Percentiles rank a stretch among this genome's conserved stretches.
Conservation (phyloP, 1,284 basidiomycete genomes). For the Gomphus bonarii region DNA sequence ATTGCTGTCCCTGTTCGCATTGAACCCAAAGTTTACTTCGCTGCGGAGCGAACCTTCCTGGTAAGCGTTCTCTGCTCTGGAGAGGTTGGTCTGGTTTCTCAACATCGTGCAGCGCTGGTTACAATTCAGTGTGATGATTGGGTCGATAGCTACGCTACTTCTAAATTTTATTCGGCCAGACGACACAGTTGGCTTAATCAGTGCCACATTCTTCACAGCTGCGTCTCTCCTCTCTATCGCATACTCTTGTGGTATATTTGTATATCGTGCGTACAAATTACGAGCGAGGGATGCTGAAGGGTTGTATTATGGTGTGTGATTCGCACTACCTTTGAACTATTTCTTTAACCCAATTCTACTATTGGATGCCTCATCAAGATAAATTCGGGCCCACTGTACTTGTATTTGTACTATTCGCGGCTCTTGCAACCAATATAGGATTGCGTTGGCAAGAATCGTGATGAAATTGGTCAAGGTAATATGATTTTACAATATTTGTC, state of each 20-base stretch:
- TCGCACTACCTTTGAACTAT: not conserved
- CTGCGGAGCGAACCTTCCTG: conserved; percentile 87
- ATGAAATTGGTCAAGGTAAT: not conserved
- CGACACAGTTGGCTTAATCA: conserved; percentile 73
- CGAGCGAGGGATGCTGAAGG: conserved; percentile 68
- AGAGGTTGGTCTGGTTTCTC: conserved; percentile 4
- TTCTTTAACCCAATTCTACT: not conserved
- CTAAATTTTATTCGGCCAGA: conserved; percentile 80
- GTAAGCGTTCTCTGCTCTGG: conserved; percentile 30
- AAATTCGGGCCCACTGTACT: conserved; percentile 78
- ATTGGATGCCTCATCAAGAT: conserved; percentile 20
- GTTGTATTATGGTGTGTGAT: conserved; percentile 58
- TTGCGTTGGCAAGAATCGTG: conserved; percentile 36
- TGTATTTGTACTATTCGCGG: conserved; percentile 59
- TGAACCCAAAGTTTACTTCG: conserved; percentile 98
- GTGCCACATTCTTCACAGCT: conserved; percentile 81
- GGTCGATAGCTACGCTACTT: conserved; percentile 80
- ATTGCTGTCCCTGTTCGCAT: conserved; percentile 90
- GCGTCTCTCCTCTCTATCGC: conserved; percentile 84
- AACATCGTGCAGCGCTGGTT: conserved; percentile 71
- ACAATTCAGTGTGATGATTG: conserved; percentile 83
- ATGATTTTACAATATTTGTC: too few relatives aligned
- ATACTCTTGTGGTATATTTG: conserved; percentile 83
- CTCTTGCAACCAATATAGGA: conserved; percentile 69
- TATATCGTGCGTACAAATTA: conserved; percentile 75